Evolutionary conservation across 768 basidiomycete species (phyloP), one percentile per base, ranked within the genome.

Genomic region (Flagelloscypha sp.): DNA sequence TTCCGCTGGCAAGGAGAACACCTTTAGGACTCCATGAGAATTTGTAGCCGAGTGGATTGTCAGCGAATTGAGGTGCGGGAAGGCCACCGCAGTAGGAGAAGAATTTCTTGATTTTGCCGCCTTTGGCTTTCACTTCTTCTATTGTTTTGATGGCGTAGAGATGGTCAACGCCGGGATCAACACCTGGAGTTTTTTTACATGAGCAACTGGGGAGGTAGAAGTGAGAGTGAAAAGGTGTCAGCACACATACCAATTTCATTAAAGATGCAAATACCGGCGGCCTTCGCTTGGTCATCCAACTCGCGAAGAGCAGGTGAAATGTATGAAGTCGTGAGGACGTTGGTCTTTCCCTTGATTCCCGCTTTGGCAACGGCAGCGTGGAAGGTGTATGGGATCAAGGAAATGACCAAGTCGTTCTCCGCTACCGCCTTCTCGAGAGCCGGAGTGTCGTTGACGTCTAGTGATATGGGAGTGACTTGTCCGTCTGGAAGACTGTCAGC

Each of bases 211-310:
- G n/a, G n/a, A n/a, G n/a, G n/a, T n/a, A n/a, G n/a, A n/a, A n/a
- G n/a, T n/a, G n/a, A n/a, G n/a, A n/a, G n/a, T n/a, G n/a, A n/a
- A n/a, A n/a, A n/a, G n/a, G n/a, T n/a, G n/a, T 33, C n/a, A n/a
- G n/a, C n/a, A n/a, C n/a, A n/a, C n/a, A n/a, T n/a, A n/a, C 95
- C 95, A 49, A 99, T 87, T 65, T 99, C 95, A 61, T 99, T 99
- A 73, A 98, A 70, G 45, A 97, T 86, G 35, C 90, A 69, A 50
- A 98, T 88, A 5, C 92, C 93, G 2, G 93, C 92, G 38, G 78
- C 74, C 62, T 83, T 84, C 36, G 72, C 85, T 33, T 74, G 79
- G 31, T 68, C 72, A 43, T 97, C 83, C 24, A 98, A 75, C 42
- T 74, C 92, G 39, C 74, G 78, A 79, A 98, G 93, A 6, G 82